Base-by-base conservation (phyloP, 2,329 filamentous ascomycete species). In the Penicillium sp. region DNA sequence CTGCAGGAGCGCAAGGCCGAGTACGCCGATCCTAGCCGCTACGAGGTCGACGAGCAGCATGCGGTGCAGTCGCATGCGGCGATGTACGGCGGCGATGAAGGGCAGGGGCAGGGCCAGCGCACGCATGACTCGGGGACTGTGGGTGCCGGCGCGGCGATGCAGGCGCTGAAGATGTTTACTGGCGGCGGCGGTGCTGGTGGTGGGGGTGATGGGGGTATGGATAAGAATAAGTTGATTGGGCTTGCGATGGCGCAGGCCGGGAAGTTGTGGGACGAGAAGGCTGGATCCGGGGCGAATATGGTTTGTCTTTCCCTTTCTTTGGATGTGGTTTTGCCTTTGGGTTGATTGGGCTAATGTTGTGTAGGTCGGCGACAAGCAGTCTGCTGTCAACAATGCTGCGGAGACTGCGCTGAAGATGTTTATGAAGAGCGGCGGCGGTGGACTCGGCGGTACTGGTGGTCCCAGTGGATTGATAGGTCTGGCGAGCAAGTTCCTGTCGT, bases 361-460 rank as follows among this genome's bases (percentile, higher is more conserved):
- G 2, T 39, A 69, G 66, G 48, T 76, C 17, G 78, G 84, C 4
- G 85, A 79, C 68, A 95, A 95, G 78, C 81, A 95, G 68, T 82
- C 81, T 33, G 87, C 81, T 34, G 73, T 96, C 32, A 81, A 85
- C 61, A 74, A 82, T 64, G 90, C 90, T 3, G 89, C 82, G 2
- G 83, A 94, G 75, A 84, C 87, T 78, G 90, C 89, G 2, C 67
- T 95, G 56, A 89, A 94, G 78, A 85, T 95, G 80, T 95, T 90
- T 67, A 71, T 94, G 73, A 90, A 94, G 78, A 81, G 78, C 54
- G 77, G 88, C 62, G 77, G 76, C 14, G 66, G 74, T 48, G 70
- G 73, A 23, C 64, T 69, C n/a, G 57, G 67, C 15, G 66, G 67
- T 1, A 65, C 66, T n/a, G 69, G 70, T 28, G 70, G 70, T 32